These are phyloP conservation scores for Vicia sativa DNA, from an alignment of 306 rosid species.

Conservation along the genomic window DNA sequence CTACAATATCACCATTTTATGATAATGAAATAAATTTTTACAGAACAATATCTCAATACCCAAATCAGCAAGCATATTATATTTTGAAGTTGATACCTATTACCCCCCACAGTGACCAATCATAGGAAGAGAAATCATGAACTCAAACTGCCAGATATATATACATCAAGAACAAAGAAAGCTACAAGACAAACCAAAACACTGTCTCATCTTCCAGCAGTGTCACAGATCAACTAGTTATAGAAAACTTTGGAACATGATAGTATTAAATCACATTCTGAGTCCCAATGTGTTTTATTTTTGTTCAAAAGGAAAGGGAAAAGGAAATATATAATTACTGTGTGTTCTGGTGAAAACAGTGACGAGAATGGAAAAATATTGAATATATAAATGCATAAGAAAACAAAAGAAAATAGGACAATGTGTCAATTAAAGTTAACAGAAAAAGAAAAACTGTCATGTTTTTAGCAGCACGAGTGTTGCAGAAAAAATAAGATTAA, in stretches of 20 bases:
- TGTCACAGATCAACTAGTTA: conserved; percentile 37
- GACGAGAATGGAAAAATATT: conserved; percentile 13
- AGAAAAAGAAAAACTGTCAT: conserved; percentile 28
- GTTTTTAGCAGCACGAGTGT: conserved; percentile 21
- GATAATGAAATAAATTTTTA: neutral
- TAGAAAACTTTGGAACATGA: conserved; percentile 41
- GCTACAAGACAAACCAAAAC: conserved; percentile 40
- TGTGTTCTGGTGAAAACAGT: conserved; percentile 1
- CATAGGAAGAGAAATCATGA: conserved; percentile 42
- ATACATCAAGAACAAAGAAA: conserved; percentile 32
- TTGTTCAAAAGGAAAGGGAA: conserved; percentile 14
- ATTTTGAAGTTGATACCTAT: conserved; percentile 27
- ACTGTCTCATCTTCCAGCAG: conserved; percentile 42
- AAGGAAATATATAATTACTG: neutral
- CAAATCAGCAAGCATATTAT: conserved; percentile 38
- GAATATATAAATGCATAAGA: conserved; percentile 3
- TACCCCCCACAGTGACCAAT: conserved; percentile 40
- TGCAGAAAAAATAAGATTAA: conserved; percentile 21
- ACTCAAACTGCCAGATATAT: conserved; percentile 32
- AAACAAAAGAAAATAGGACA: conserved; percentile 29
- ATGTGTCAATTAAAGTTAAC: conserved; percentile 30
- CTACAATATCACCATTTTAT: conserved; percentile 15
- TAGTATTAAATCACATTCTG: conserved; percentile 32
- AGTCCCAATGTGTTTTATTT: conserved; percentile 44
- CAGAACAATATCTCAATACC: conserved; percentile 4